Conservation (phyloP, 805 yeast species). For the Tetrapisispora pingtungensis region DNA sequence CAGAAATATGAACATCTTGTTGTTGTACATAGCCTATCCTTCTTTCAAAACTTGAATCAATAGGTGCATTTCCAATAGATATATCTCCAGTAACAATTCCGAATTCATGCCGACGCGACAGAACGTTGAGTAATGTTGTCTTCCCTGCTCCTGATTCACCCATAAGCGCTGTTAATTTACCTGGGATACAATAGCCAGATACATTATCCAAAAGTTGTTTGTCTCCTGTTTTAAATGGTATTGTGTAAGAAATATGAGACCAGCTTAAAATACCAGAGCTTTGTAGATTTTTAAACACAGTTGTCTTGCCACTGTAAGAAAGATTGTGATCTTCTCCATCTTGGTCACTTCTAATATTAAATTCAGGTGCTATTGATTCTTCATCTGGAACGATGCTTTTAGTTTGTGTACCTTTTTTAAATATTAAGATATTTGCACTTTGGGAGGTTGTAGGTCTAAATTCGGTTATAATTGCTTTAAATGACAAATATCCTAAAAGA, state of each 20-base stretch:
- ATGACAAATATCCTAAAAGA: constrained; percentile 14
- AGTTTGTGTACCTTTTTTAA: constrained; percentile 40
- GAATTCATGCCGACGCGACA: constrained; percentile 49
- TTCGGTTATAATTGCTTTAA: constrained; percentile 20
- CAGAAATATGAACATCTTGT: constrained; percentile 55
- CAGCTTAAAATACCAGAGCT: constrained; percentile 49
- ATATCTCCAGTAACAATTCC: constrained; percentile 58
- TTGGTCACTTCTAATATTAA: constrained; percentile 2
- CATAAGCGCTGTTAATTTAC: constrained; percentile 63
- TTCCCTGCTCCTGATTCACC: constrained; percentile 74
- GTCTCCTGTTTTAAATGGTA: constrained; percentile 45
- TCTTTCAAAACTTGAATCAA: constrained; percentile 42
- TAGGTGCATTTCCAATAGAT: constrained; percentile 46
- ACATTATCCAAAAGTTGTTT: constrained; percentile 49
- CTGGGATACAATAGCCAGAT: constrained; percentile 70
- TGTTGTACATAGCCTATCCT: constrained; percentile 64
- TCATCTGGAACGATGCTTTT: constrained; percentile 8
- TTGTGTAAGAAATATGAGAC: constrained; percentile 59
- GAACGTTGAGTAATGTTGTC: constrained; percentile 55
- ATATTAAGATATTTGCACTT: constrained; percentile 35
- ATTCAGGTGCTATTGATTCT: constrained; percentile 9
- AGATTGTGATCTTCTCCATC: constrained; percentile 6
- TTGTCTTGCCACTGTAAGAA: constrained; percentile 10
- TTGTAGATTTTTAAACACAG: constrained; percentile 21
- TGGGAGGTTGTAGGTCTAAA: constrained; percentile 18